Evolutionary conservation across 331 rosid species (phyloP), one percentile per base, ranked within the genome.

Genomic region (Phaseolus coccineus): DNA sequence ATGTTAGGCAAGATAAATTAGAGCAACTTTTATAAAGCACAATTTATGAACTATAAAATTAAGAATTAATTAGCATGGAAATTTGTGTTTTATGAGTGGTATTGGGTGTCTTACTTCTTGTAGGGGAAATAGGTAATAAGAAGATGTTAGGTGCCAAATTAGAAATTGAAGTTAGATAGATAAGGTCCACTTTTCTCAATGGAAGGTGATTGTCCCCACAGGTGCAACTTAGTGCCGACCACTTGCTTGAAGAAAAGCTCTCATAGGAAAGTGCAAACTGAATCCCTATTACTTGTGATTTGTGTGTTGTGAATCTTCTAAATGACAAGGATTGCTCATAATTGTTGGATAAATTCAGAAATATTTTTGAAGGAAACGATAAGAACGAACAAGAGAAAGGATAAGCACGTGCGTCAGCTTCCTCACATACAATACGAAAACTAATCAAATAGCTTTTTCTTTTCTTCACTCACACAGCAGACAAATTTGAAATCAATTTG

Each of bases 371-470:
- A 55, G 37, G 44, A 48, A 72, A 59, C 77, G 96, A 88, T 89
- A 91, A 89, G 93, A 66, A 61, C 85, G 78, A 64, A 51, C 67
- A 2, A 47, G 39, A 50, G 14, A n/a, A 10, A 50, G 85, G 92
- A 89, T 89, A 91, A 87, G 85, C 78, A 87, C 89, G 76, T 37
- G 82, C 74, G 94, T 87, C 91, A 69, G 58, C 85, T 75, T 86
- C 79, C 62, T 48, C 73, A 9, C 14, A 48, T 56, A 70, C 25
- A 31, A 30, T 42, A 59, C 25, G 47, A 70, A 19, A 51, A 47
- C 15, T 5, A 50, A 28, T 42, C 73, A 68, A 80, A 37, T 27
- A 12, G 9, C 25, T 9, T 16, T 65, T 68, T 69, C 35, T 74
- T 77, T 76, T 35, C 47, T 56, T 46, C 73, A 68, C 42, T 37